phyloP scores from a whole-genome alignment of 768 basidiomycete genomes.

The Agrocybe pediades region DNA sequence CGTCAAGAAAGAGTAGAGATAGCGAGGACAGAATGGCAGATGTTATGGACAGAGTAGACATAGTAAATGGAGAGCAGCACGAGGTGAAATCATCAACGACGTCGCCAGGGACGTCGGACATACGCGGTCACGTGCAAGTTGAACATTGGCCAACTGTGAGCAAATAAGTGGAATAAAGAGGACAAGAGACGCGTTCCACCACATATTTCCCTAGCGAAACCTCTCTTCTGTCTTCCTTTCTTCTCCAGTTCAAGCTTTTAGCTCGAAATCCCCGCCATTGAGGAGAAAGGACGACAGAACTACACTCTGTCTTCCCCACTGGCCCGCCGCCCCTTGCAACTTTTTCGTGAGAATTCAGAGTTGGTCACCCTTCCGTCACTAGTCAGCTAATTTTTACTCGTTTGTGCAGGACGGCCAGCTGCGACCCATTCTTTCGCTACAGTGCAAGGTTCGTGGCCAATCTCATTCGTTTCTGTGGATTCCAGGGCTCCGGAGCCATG shows the following conservation, averaged over 20 bases:
- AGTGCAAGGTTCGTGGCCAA: slow-evolving; percentile 44
- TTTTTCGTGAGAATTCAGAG: background rate
- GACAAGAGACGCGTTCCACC: slow-evolving; percentile 8
- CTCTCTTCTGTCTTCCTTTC: background rate
- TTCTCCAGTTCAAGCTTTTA: no score
- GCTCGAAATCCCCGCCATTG: background rate
- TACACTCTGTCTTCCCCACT: slow-evolving; percentile 33
- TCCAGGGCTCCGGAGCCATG: background rate
- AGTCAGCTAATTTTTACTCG: background rate
- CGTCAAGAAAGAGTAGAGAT: slow-evolving; percentile 11
- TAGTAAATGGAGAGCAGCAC: slow-evolving; percentile 8
- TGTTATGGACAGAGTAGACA: slow-evolving; percentile 3
- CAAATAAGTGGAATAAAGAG: slow-evolving; percentile 21
- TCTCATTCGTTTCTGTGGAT: slow-evolving; percentile 14
- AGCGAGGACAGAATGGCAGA: slow-evolving; percentile 4
- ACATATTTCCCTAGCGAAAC: slow-evolving; percentile 24
- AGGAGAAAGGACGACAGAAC: background rate
- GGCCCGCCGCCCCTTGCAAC: slow-evolving; percentile 35
- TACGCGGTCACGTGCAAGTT: slow-evolving; percentile 51
- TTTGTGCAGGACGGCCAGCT: slow-evolving; percentile 13
- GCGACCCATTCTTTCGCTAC: slow-evolving; percentile 54
- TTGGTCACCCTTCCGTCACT: slow-evolving; percentile 8
- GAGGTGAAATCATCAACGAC: slow-evolving; percentile 3
- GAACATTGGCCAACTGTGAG: slow-evolving; percentile 53
- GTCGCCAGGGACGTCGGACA: slow-evolving; percentile 13